Percentiles rank a stretch among this genome's conserved stretches.
These are phyloP conservation scores for Cordyceps militaris DNA, from an alignment of 2,329 filamentous ascomycete species.

Conservation along the genomic window DNA sequence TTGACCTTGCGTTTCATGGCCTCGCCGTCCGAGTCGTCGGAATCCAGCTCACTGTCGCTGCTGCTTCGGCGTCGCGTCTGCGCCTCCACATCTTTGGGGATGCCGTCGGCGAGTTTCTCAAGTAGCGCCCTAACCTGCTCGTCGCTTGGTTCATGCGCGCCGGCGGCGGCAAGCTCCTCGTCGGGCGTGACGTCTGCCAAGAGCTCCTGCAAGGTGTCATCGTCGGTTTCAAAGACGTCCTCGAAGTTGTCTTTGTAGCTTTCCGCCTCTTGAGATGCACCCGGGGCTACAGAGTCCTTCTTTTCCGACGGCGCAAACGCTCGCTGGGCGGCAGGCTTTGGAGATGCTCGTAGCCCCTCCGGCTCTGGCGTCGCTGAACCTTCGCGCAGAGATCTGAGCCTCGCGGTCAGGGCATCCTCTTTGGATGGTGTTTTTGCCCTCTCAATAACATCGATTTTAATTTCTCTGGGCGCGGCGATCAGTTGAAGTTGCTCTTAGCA, in stretches of 20 bases:
- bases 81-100: slow-evolving; percentile 22
- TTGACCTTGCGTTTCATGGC: slow-evolving; percentile 38
- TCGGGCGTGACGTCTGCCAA: slow-evolving; percentile 36
- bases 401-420: slow-evolving; percentile 45
- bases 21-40: slow-evolving; percentile 40
- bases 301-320: neutral
- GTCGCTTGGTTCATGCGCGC: slow-evolving; percentile 20
- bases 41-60: slow-evolving; percentile 12
- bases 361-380: slow-evolving; percentile 22
- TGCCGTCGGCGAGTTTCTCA: slow-evolving; percentile 28
- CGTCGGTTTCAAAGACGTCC: slow-evolving; percentile 39
- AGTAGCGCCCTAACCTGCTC: slow-evolving; percentile 30
- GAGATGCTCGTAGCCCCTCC: slow-evolving; percentile 13
- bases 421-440: slow-evolving; percentile 35
- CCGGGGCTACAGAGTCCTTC: neutral
- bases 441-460: slow-evolving; percentile 33
- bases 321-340: neutral
- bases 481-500: too few relatives aligned
- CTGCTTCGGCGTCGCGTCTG: neutral
- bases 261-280: neutral
- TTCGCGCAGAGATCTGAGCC: slow-evolving; percentile 44
- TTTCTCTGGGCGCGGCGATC: slow-evolving; percentile 15
- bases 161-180: slow-evolving; percentile 19
- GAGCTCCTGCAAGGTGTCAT: slow-evolving; percentile 46
- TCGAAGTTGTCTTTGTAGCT: slow-evolving; percentile 30